A percentile compares a stretch with the other conserved stretches of the same genome.
These are phyloP conservation scores for Fagus sylvatica DNA, from an alignment of 306 rosid species.

Conservation along the genomic window DNA sequence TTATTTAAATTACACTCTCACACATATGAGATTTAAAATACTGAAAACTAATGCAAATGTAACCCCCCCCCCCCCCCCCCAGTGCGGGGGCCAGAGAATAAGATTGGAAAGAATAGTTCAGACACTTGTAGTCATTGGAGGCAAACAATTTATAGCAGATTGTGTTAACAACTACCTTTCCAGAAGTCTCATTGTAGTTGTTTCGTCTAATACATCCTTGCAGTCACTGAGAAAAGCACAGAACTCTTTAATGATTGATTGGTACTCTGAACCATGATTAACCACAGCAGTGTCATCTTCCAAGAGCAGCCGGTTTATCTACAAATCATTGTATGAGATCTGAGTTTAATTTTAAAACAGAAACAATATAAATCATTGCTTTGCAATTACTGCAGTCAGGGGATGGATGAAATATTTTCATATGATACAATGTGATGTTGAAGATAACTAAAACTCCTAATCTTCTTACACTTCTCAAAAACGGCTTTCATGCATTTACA, in stretches of 20 bases:
- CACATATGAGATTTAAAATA: too few species aligned
- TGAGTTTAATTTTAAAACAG: constrained; percentile 22
- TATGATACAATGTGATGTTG: constrained; percentile 12
- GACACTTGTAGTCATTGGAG: neutral
- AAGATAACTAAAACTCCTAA: constrained; percentile 24
- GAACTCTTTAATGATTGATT: constrained; percentile 75
- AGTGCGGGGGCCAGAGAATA: too few species aligned
- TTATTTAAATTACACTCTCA: too few species aligned
- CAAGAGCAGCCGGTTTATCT: constrained; percentile 91
- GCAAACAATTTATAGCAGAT: constrained; percentile 23
- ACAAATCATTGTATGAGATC: constrained; percentile 32
- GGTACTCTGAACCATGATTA: constrained; percentile 69
- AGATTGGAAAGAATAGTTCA: neutral
- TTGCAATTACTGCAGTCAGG: neutral
- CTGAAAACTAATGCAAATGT: too few species aligned
- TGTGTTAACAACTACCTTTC: constrained; percentile 61
- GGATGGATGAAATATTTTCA: neutral
- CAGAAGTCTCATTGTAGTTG: constrained; percentile 90
- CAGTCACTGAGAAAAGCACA: constrained; percentile 93
- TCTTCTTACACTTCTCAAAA: constrained; percentile 4
- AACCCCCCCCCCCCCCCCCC: too few species aligned
- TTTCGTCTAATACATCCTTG: constrained; percentile 92
- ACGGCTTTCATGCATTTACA: constrained; percentile 2
- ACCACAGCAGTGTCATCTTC: constrained; percentile 84
- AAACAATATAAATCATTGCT: constrained; percentile 1